A percentile compares a stretch with the other conserved stretches of the same genome.
phyloP scores from a whole-genome alignment of 441 rosid genomes.

The Brassica hybrid region DNA sequence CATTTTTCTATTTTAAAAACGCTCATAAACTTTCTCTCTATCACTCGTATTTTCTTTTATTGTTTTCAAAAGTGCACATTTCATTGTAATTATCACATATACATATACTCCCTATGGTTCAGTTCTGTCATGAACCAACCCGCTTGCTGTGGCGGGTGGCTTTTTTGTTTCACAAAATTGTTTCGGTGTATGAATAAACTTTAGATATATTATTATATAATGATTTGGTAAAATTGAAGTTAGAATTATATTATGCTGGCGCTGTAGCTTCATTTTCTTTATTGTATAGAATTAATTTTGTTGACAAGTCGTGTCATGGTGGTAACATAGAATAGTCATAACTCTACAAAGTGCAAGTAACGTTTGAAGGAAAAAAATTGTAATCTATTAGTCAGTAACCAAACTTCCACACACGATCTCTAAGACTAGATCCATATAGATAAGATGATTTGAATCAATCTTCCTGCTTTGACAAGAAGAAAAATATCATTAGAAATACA shows the following conservation, averaged over 20 bases:
- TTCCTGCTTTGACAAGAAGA: slow-evolving; percentile 14
- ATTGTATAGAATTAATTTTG: neutral
- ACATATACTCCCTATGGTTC: neutral
- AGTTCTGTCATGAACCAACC: neutral
- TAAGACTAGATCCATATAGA: slow-evolving; percentile 20
- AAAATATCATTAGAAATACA: neutral
- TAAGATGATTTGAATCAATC: slow-evolving; percentile 21
- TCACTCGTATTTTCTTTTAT: neutral
- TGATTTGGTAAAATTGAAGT: neutral
- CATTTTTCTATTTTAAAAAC: neutral
- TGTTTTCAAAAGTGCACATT: neutral
- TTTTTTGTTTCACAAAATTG: neutral
- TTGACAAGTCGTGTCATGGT: slow-evolving; percentile 26
- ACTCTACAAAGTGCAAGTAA: slow-evolving; percentile 25
- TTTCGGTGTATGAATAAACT: neutral
- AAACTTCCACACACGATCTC: slow-evolving; percentile 41
- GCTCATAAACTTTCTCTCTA: neutral
- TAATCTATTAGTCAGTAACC: slow-evolving; percentile 1
- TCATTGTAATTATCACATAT: neutral
- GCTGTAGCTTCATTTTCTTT: neutral
- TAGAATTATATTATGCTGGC: neutral
- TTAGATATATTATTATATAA: too few relatives aligned
- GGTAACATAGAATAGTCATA: slow-evolving; percentile 4
- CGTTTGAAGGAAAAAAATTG: slow-evolving; percentile 13
- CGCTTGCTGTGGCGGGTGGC: neutral